Base-by-base conservation (phyloP, 805 yeast genomes). In the Pachysolen tannophilus region DNA sequence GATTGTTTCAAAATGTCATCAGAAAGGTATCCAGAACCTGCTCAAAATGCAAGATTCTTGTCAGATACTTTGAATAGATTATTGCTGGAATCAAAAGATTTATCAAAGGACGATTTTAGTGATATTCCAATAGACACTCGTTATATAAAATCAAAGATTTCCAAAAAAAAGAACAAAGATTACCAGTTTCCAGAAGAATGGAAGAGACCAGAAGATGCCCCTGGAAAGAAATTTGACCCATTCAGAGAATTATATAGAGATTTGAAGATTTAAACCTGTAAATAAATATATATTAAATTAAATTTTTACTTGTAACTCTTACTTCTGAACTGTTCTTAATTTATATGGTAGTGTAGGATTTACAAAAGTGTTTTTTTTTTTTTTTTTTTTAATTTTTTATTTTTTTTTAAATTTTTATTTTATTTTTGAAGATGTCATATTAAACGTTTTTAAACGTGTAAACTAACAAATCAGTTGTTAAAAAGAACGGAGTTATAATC, bases 51-150 rank as follows among this genome's bases (percentile, higher is more conserved):
- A 33, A 72, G 82, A 44, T 77, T 68, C 54, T 60, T 85, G 43
- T 77, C 79, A 14, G 82, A 76, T 37, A 66, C 76, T 19, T 63
- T 87, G 43, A 70, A 72, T 45, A 67, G 67, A 37, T 62, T 92
- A 33, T 49, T 88, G 20, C 53, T 54, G 18, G 88, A 78, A 47
- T 64, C 95, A 6, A 82, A 76, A 49, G 81, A 75, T 34, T 51
- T 69, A 30, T 49, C 64, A 3, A 48, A 59, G n/a, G 82, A 81
- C 37, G 71, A 71, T 40, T 83, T 84, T 46, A 66, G 68, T 28
- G 94, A 84, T 49, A 63, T 90, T 21, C 96, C 97, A 21, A 57
- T 90, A 32, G 95, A 88, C 55, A 75, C 67, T 18, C 76, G 95
- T 55, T 86, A 80, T 51, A 68, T 71, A 34, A 57, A 55, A 34